Evolutionary conservation across 2,329 filamentous ascomycete species (phyloP), one percentile per base, ranked within the genome.

Genomic region (Trichoderma atroviride): DNA sequence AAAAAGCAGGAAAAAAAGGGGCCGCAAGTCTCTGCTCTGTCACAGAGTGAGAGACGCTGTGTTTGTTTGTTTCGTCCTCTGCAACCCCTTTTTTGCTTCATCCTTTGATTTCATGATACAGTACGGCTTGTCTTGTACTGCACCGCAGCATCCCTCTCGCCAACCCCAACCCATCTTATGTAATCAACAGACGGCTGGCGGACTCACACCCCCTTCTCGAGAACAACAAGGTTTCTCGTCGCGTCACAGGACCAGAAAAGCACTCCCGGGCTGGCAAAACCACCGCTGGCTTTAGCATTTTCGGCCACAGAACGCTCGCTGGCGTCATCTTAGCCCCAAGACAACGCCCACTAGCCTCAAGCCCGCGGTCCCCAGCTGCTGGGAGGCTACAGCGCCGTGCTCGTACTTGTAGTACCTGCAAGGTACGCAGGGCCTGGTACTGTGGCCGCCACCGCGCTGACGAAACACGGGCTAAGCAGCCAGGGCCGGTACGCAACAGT

Each of bases 391-490:
- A n/a, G 40, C 40, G 40, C 19, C 19, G 33, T 6, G 4, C 11
- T 35, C 33, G 33, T 35, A 53, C 11, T 35, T 11, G 33, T 35
- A 53, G 47, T 64, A 55, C 33, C 61, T 64, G 61, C 61, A 64
- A 64, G 61, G 61, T 64, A 59, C 57, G 57, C 13, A 35, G 5
- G 14, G 40, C 57, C 24, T 56, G 22, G 57, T 59, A 55, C 61
- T 53, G 60, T 31, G 33, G 47, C 60, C 43, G 53, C 60, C 14
- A 11, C 31, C 43, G 7, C 52, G 61, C 61, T 64, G 61, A 64
- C 61, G 61, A 64, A 64, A 55, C 61, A 31, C 58, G 27, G 61
- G 52, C 52, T 29, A 33, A 56, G 29, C 7, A 56, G 29, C n/a
- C 27, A 56, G 52, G 52, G 50, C 50, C 61, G 61, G 50, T 64